phyloP scores from a whole-genome alignment of 768 basidiomycete species.

The Termitomyces sp. region DNA sequence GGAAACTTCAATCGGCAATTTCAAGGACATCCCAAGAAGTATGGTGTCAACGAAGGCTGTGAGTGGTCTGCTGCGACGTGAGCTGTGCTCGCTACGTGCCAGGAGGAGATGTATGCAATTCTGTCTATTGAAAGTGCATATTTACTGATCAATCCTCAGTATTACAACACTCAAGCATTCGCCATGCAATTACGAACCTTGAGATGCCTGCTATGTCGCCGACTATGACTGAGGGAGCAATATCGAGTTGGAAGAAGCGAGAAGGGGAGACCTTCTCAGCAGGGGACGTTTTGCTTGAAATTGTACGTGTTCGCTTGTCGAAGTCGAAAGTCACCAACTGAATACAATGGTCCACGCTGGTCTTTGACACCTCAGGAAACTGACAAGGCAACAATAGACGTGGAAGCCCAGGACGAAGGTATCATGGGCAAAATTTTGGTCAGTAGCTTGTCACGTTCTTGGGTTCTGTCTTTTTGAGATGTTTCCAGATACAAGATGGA shows the following conservation, averaged over 20 bases:
- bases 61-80: slow-evolving; percentile 7
- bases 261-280: slow-evolving; percentile 77
- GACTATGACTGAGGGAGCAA: slow-evolving; percentile 94
- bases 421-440: slow-evolving; percentile 92
- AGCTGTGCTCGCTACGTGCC: not conserved
- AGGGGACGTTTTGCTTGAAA: slow-evolving; percentile 88
- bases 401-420: slow-evolving; percentile 97
- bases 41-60: slow-evolving; percentile 19
- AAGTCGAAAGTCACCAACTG: not conserved
- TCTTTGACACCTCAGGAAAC: slow-evolving; percentile 60
- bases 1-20: too few species aligned
- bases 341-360: not conserved
- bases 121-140: not conserved
- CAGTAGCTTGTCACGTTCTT: slow-evolving; percentile 18
- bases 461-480: not conserved
- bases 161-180: slow-evolving; percentile 48
- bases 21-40: too few species aligned
- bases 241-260: slow-evolving; percentile 86
- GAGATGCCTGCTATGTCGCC: slow-evolving; percentile 98
- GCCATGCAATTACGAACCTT: slow-evolving; percentile 67
- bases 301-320: slow-evolving; percentile 48
- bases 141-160: slow-evolving; percentile 28
- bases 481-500: slow-evolving; percentile 65
- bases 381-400: slow-evolving; percentile 96
- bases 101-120: slow-evolving; percentile 13